These are phyloP conservation scores for Globisporangium takayamanum DNA, from an alignment of 352 stramenopile species.

Conservation along the genomic window DNA sequence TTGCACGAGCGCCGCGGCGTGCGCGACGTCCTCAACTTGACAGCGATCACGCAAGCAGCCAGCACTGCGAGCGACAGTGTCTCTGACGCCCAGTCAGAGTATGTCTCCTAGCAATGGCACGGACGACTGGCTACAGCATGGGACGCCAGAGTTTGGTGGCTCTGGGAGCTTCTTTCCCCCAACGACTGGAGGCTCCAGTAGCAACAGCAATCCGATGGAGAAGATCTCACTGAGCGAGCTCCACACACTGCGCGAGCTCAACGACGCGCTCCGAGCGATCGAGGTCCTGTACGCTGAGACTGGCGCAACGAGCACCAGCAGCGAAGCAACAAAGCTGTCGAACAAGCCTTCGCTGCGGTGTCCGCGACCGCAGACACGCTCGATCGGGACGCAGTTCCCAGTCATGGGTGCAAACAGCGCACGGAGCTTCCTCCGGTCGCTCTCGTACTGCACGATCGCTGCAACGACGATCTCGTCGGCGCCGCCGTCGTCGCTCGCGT, in stretches of 20 bases:
- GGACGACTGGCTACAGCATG: conserved; percentile 1
- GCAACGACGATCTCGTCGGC: conserved; percentile 13
- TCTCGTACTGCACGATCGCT: conserved; percentile 38
- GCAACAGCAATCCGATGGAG: conserved; percentile 21
- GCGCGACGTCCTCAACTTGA: conserved; percentile 31
- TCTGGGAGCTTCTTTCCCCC: conserved; percentile 5
- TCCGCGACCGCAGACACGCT: conserved; percentile 2
- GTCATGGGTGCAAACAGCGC: not conserved
- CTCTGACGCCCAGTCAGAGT: not conserved
- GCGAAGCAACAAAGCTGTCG: not conserved
- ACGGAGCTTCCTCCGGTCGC: conserved; percentile 22
- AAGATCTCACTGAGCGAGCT: conserved; percentile 29
- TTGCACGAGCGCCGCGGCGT: conserved; percentile 29
- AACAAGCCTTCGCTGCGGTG: conserved; percentile 1
- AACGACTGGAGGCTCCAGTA: not conserved
- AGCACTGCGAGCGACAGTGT: not conserved
- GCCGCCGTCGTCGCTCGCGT: conserved; percentile 2
- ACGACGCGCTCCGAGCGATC: conserved; percentile 24
- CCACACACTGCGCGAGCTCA: conserved; percentile 30
- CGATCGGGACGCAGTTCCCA: conserved; percentile 29
- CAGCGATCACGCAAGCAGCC: conserved; percentile 1
- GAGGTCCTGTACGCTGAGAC: conserved; percentile 33
- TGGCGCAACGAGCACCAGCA: conserved; percentile 9
- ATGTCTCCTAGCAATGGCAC: not conserved
- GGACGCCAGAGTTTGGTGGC: too few species aligned